phyloP scores from a whole-genome alignment of 257 asterid species.

The Vinca minor region DNA sequence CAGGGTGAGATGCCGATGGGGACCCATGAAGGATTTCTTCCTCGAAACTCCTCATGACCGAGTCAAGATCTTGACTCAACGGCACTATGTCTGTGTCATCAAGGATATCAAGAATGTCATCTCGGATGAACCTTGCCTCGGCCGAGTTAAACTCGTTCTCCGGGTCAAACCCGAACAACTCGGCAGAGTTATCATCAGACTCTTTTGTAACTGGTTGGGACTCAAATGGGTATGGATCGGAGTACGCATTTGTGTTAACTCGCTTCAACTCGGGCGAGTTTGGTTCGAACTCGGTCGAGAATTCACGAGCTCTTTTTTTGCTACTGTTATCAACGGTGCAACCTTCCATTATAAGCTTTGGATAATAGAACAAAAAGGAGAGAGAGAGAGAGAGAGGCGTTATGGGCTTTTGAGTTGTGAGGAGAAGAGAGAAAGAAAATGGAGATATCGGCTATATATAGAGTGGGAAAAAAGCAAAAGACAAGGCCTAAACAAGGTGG shows the following conservation, averaged over 20 bases:
- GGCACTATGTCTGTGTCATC: constrained; percentile 26
- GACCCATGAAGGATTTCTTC: constrained; percentile 32
- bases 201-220: not conserved
- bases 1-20: not conserved
- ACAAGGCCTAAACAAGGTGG: constrained; percentile 1
- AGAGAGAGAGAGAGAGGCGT: too few species aligned
- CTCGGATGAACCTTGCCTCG: constrained; percentile 12
- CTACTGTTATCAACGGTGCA: not conserved
- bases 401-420: constrained; percentile 6
- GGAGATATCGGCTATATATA: constrained; percentile 12
- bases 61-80: constrained; percentile 33
- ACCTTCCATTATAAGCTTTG: constrained; percentile 7
- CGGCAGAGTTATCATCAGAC: too few species aligned
- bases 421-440: constrained; percentile 10
- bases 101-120: constrained; percentile 31
- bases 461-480: constrained; percentile 7
- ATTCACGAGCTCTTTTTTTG: constrained; percentile 26
- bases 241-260: not conserved
- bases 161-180: constrained; percentile 6
- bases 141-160: constrained; percentile 5
- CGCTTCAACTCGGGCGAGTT: constrained; percentile 16
- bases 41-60: constrained; percentile 38
- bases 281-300: constrained; percentile 11
- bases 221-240: constrained; percentile 5
- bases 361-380: not conserved